Percentiles rank a stretch among this genome's conserved stretches.
Evolutionary conservation across 2,329 filamentous ascomycete species (phyloP).

Genomic region (Cytospora piceicola): DNA sequence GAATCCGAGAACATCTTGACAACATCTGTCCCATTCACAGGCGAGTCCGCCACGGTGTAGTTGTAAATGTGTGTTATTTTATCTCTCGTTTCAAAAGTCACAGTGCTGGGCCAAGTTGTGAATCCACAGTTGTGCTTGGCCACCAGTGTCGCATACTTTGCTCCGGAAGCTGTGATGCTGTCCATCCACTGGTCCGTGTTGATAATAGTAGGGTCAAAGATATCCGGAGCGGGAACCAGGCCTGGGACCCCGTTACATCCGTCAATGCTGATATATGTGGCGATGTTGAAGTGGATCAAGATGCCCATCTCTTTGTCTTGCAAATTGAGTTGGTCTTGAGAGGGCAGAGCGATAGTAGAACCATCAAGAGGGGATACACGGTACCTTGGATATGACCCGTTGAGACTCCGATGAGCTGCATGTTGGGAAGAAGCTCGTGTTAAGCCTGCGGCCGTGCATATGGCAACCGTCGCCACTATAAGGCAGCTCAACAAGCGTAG

Average conservation of each 20-base stretch:
- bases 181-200: slow-evolving; percentile 39
- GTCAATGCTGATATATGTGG: slow-evolving; percentile 35
- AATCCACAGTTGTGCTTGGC: slow-evolving; percentile 41
- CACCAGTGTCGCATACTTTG: slow-evolving; percentile 38
- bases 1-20: slow-evolving; percentile 36
- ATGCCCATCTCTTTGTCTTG: slow-evolving; percentile 37
- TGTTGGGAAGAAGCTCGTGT: not conserved
- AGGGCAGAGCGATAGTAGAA: slow-evolving; percentile 36
- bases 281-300: slow-evolving; percentile 37
- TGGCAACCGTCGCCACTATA: not conserved
- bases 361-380: slow-evolving; percentile 37
- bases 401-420: slow-evolving; percentile 1
- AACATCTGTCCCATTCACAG: slow-evolving; percentile 34
- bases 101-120: slow-evolving; percentile 37
- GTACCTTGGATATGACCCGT: slow-evolving; percentile 24
- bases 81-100: slow-evolving; percentile 35
- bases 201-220: slow-evolving; percentile 34
- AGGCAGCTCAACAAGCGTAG: not conserved
- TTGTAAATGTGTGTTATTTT: slow-evolving; percentile 36
- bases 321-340: slow-evolving; percentile 35
- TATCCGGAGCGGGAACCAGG: slow-evolving; percentile 33
- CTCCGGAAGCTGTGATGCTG: slow-evolving; percentile 35
- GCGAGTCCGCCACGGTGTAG: slow-evolving; percentile 37
- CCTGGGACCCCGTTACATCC: slow-evolving; percentile 37
- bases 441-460: not conserved